These are phyloP conservation scores for Solanum chacoense DNA, from an alignment of 305 asterid genomes.

Conservation along the genomic window DNA sequence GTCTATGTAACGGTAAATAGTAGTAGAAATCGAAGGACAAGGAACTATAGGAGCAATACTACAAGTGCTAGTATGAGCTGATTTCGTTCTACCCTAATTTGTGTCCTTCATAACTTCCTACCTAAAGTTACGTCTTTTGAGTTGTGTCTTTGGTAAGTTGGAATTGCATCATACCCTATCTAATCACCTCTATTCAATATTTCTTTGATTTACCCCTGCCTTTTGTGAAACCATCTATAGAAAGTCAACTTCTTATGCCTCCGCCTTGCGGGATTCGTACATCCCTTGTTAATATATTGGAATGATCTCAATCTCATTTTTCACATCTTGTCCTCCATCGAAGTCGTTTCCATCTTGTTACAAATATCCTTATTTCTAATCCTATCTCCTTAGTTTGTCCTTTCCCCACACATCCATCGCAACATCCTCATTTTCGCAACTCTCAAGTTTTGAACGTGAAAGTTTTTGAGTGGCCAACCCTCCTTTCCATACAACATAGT, in stretches of 20 bases:
- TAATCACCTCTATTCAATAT: not conserved
- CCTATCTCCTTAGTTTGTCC: not conserved
- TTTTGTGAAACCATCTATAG: not conserved
- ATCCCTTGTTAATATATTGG: not conserved
- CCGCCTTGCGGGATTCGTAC: not conserved
- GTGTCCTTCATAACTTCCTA: not conserved
- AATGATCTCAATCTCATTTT: not conserved
- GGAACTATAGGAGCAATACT: not conserved
- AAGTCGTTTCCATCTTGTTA: not conserved
- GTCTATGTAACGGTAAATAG: not conserved
- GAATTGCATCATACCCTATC: not conserved
- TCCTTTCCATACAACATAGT: not conserved
- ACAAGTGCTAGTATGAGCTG: not conserved
- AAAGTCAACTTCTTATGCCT: not conserved
- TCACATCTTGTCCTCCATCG: not conserved
- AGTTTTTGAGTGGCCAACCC: not conserved
- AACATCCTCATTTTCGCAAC: not conserved
- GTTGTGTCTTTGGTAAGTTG: not conserved
- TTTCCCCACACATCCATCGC: not conserved
- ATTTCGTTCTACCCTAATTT: not conserved
- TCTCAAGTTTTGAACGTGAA: not conserved
- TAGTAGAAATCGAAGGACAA: not conserved
- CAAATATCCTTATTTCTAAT: not conserved
- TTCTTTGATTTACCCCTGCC: not conserved
- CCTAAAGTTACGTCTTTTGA: not conserved